Conservation (phyloP, 2,329 filamentous ascomycete genomes). For the Colletotrichum euphorbiae region DNA sequence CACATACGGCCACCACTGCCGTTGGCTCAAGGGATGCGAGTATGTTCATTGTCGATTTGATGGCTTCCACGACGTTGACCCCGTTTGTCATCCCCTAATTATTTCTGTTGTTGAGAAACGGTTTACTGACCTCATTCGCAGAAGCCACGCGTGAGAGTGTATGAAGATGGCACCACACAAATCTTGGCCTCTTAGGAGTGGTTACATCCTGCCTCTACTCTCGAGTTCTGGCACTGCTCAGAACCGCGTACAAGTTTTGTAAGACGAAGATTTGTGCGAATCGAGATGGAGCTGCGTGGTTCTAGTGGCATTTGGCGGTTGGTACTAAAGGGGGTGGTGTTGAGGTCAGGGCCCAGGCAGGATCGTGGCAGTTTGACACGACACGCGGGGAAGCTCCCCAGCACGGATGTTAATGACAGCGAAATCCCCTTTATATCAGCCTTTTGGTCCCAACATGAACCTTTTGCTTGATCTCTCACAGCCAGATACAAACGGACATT, state of each 20-base stretch:
- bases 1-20: constrained; percentile 42
- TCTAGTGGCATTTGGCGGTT: no score
- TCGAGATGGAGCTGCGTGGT: no score
- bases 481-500: not conserved
- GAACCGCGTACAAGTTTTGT: no score
- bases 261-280: no score
- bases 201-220: not conserved
- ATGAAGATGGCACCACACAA: constrained; percentile 36
- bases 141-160: constrained; percentile 32
- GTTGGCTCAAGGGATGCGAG: constrained; percentile 41
- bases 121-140: not conserved
- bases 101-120: not conserved
- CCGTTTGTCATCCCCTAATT: constrained; percentile 30
- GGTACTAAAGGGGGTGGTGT: no score
- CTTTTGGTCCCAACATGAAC: no score
- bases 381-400: no score
- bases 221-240: not conserved
- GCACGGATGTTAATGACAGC: no score
- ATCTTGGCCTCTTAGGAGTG: not conserved
- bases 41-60: constrained; percentile 40
- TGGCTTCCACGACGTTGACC: constrained; percentile 42
- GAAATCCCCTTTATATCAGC: no score
- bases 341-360: no score
- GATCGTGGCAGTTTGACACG: no score
- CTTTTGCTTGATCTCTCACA: not conserved